Conservation (phyloP, 169 alveolate genomes). For the Plasmodium gallinaceum region DNA sequence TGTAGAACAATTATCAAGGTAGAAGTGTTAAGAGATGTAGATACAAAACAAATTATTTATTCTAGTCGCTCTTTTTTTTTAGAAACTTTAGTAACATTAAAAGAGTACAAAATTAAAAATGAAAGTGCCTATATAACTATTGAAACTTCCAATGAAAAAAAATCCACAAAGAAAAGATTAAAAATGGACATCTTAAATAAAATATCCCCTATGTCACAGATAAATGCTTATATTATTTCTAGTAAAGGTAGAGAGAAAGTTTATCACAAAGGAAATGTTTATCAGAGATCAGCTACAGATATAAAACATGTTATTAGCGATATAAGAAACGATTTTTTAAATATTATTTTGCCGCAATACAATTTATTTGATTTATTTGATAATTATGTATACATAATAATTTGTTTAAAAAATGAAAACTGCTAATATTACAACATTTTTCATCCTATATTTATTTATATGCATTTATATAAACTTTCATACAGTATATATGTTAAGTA, state of each 20-base stretch:
- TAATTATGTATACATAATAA: conserved; percentile 45
- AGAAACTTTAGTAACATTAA: conserved; percentile 63
- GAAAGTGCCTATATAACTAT: conserved; percentile 60
- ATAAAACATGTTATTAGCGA: conserved; percentile 65
- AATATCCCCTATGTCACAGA: conserved; percentile 69
- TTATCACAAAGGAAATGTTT: conserved; percentile 61
- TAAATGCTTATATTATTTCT: conserved; percentile 59
- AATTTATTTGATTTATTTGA: conserved; percentile 60
- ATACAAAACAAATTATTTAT: conserved; percentile 58
- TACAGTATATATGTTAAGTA: too few relatives aligned
- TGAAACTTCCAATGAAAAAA: conserved; percentile 59
- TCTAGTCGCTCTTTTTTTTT: conserved; percentile 71
- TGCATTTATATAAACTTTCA: too few relatives aligned
- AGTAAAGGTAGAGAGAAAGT: conserved; percentile 63
- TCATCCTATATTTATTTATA: too few relatives aligned
- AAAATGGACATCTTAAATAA: conserved; percentile 58
- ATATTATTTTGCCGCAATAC: conserved; percentile 54
- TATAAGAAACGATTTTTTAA: conserved; percentile 55
- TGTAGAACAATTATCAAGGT: conserved; percentile 69
- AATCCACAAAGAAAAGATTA: conserved; percentile 57
- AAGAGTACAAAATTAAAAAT: conserved; percentile 60
- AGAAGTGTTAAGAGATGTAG: conserved; percentile 60
- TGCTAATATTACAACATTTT: not conserved
- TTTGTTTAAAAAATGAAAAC: conserved; percentile 62
- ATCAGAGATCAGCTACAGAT: conserved; percentile 68